Percentiles rank a stretch among this genome's conserved stretches.
phyloP scores from a whole-genome alignment of 768 basidiomycete genomes.

The Pisolithus marmoratus region DNA sequence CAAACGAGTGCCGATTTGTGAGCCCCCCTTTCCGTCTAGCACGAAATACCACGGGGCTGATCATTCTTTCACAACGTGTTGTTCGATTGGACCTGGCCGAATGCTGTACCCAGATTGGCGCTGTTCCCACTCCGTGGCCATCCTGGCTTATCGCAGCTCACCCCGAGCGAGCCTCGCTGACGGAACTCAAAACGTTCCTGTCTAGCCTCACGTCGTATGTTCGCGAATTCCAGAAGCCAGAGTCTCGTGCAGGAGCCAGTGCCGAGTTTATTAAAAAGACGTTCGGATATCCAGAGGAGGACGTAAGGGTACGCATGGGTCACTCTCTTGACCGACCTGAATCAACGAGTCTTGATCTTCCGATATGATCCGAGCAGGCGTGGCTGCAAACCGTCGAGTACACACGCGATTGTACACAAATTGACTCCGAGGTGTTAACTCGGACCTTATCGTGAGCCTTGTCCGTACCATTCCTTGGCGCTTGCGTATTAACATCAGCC shows the following conservation, averaged over 20 bases:
- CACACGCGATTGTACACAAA: conserved; percentile 56
- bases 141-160: conserved; percentile 94
- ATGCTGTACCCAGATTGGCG: conserved; percentile 53
- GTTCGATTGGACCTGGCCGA: neutral
- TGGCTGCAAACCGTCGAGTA: conserved; percentile 83
- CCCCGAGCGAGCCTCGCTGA: conserved; percentile 51
- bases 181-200: conserved; percentile 55
- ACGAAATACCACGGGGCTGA: neutral
- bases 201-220: conserved; percentile 59
- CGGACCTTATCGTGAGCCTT: conserved; percentile 62
- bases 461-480: conserved; percentile 1
- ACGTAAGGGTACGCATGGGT: conserved; percentile 56
- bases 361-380: conserved; percentile 37
- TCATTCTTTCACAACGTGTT: neutral
- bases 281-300: conserved; percentile 79
- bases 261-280: conserved; percentile 70
- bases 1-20: conserved; percentile 79
- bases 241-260: conserved; percentile 51
- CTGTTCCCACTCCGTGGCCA: conserved; percentile 91
- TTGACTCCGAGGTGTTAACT: conserved; percentile 58
- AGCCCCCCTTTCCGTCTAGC: conserved; percentile 25
- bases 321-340: neutral
- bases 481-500: conserved; percentile 3
- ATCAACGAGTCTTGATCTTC: neutral
- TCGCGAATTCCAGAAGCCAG: conserved; percentile 54